Evolutionary conservation across 805 yeast species (phyloP).

Genomic region (Wickerhamomyces strasburgensis): DNA sequence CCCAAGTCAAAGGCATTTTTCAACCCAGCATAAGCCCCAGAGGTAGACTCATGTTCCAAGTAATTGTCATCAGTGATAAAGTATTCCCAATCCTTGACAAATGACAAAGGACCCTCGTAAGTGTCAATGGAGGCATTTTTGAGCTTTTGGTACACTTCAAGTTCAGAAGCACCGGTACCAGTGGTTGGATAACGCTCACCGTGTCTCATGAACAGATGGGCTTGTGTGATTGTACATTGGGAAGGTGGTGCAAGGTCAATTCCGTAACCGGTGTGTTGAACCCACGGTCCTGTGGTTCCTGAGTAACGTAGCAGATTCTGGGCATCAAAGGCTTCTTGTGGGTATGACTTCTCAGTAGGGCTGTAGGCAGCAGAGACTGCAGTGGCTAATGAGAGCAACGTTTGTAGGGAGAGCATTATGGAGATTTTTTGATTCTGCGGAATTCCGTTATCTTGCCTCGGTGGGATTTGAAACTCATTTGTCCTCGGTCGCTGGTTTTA

Average conservation of each 20-base stretch:
- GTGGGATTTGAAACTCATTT: too few species aligned
- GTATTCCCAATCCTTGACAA: slow-evolving; percentile 50
- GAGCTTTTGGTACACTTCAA: slow-evolving; percentile 29
- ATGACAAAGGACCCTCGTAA: slow-evolving; percentile 46
- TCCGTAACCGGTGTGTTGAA: slow-evolving; percentile 48
- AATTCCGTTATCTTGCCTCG: too few species aligned
- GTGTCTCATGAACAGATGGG: slow-evolving; percentile 68
- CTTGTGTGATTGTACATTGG: slow-evolving; percentile 56
- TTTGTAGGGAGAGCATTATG: too few species aligned
- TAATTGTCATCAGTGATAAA: slow-evolving; percentile 37
- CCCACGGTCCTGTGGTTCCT: slow-evolving; percentile 56
- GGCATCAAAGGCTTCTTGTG: slow-evolving; percentile 18
- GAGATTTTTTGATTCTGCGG: too few species aligned
- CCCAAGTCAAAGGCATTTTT: slow-evolving; percentile 42
- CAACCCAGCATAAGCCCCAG: slow-evolving; percentile 44
- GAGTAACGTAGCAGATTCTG: slow-evolving; percentile 35
- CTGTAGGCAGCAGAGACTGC: too few species aligned
- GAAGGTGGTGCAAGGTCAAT: slow-evolving; percentile 43
- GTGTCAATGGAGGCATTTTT: slow-evolving; percentile 30
- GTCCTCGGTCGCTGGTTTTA: too few species aligned
- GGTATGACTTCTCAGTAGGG: slow-evolving; percentile 15
- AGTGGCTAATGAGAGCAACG: too few species aligned
- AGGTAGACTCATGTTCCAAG: slow-evolving; percentile 36
- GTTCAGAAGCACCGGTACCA: slow-evolving; percentile 27
- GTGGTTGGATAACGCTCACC: slow-evolving; percentile 71